These are phyloP conservation scores for Baudoinia panamericana DNA, from an alignment of 495 filamentous ascomycete species.

Conservation along the genomic window DNA sequence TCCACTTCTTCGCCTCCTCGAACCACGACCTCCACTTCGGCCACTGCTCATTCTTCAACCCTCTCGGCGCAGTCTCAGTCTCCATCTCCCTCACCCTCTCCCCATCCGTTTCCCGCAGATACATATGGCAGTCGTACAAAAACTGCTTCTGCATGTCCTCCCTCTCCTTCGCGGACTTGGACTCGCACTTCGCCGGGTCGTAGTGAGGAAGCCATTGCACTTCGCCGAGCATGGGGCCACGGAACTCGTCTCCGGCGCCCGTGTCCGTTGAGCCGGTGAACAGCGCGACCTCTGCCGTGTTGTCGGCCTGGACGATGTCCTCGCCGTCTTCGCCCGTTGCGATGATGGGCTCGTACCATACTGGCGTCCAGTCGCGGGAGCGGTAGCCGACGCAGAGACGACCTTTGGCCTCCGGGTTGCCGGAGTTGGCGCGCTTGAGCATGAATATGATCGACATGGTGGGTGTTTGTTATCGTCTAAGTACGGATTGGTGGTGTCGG, in stretches of 20 bases:
- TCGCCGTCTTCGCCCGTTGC: neutral
- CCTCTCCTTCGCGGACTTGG: neutral
- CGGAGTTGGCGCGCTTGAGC: neutral
- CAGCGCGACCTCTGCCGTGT: neutral
- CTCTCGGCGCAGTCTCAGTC: too few species aligned
- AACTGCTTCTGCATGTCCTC: conserved; percentile 1
- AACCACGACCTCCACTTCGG: neutral
- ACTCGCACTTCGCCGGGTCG: neutral
- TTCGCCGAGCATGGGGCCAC: conserved; percentile 5
- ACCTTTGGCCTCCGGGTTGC: neutral
- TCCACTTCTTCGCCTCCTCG: conserved; percentile 4
- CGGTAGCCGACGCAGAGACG: conserved; percentile 3
- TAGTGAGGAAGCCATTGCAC: neutral
- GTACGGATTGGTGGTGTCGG: too few species aligned
- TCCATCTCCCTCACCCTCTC: neutral
- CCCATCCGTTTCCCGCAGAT: neutral
- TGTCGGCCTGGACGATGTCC: neutral
- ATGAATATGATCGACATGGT: conserved; percentile 4
- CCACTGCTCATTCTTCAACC: neutral
- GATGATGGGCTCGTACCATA: conserved; percentile 8
- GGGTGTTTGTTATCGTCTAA: too few species aligned
- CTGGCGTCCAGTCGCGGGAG: neutral
- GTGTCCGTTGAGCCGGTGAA: neutral
- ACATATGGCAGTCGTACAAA: neutral
- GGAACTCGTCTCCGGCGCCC: neutral